Evolutionary conservation across 1,284 basidiomycete genomes (phyloP).

Genomic region (Pyrrhoderma noxium): DNA sequence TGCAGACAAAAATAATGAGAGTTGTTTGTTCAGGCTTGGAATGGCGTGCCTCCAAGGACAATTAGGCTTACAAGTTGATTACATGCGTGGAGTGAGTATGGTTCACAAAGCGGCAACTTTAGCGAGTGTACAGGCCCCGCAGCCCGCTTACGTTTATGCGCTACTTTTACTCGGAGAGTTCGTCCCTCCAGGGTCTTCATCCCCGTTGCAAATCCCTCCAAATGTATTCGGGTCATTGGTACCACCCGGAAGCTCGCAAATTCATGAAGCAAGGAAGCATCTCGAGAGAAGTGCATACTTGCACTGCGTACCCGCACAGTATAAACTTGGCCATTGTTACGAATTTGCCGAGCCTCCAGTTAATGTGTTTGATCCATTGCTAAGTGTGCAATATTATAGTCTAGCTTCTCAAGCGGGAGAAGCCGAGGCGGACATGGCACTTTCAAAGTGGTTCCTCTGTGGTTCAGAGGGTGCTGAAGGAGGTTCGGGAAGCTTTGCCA

Average conservation of each 20-base stretch:
- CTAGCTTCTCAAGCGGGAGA: conserved; percentile 82
- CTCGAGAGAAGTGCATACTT: conserved; percentile 83
- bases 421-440: conserved; percentile 90
- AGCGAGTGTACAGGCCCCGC: conserved; percentile 70
- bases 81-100: conserved; percentile 58
- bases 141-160: conserved; percentile 82
- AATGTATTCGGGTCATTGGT: conserved; percentile 48
- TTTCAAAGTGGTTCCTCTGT: conserved; percentile 94
- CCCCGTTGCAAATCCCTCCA: conserved; percentile 36
- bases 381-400: conserved; percentile 90
- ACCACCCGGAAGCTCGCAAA: conserved; percentile 34
- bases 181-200: conserved; percentile 22
- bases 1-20: conserved; percentile 60
- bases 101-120: conserved; percentile 73
- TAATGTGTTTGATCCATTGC: conserved; percentile 82
- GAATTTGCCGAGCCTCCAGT: conserved; percentile 64
- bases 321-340: conserved; percentile 84
- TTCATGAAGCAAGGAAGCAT: conserved; percentile 46
- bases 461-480: conserved; percentile 48
- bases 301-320: conserved; percentile 79
- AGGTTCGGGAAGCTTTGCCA: conserved; percentile 58
- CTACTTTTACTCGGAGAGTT: conserved; percentile 81
- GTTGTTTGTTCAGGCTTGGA: conserved; percentile 78
- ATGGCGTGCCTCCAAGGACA: conserved; percentile 90
- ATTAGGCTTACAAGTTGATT: conserved; percentile 54